Conservation (phyloP, 768 basidiomycete genomes). For the Suillus spraguei region DNA sequence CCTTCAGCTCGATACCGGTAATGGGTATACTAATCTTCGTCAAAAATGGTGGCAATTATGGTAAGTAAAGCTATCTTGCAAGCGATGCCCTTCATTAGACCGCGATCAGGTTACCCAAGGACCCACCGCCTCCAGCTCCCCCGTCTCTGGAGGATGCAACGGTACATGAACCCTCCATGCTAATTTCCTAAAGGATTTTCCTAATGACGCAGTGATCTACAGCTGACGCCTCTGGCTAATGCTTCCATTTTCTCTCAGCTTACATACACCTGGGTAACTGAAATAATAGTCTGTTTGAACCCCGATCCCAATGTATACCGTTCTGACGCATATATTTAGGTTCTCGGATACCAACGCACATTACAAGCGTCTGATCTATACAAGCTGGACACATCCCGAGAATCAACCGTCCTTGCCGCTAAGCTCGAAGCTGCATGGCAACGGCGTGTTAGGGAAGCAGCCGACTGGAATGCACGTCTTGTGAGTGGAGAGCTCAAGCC, state of each 20-base stretch:
- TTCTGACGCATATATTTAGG: slow-evolving; percentile 29
- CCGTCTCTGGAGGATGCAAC: slow-evolving; percentile 55
- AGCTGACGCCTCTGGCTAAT: slow-evolving; percentile 58
- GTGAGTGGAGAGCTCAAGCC: slow-evolving; percentile 47
- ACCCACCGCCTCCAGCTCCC: slow-evolving; percentile 59
- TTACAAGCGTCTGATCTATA: slow-evolving; percentile 79
- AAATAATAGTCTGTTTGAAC: slow-evolving; percentile 47
- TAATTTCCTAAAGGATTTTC: not conserved
- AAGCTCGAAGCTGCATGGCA: slow-evolving; percentile 60
- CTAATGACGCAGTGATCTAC: slow-evolving; percentile 2
- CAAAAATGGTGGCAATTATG: slow-evolving; percentile 59
- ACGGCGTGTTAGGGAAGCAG: slow-evolving; percentile 46
- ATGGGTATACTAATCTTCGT: slow-evolving; percentile 41
- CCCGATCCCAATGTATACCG: not conserved
- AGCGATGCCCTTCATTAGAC: not conserved
- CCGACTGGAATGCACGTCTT: slow-evolving; percentile 58
- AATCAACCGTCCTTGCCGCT: slow-evolving; percentile 50
- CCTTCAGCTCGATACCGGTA: slow-evolving; percentile 44
- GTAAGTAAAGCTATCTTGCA: slow-evolving; percentile 30
- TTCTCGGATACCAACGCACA: slow-evolving; percentile 69
- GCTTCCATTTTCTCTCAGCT: slow-evolving; percentile 62
- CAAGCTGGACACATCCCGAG: slow-evolving; percentile 56
- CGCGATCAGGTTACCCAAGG: slow-evolving; percentile 53
- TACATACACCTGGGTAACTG: slow-evolving; percentile 68
- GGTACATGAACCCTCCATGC: slow-evolving; percentile 27